phyloP scores from a whole-genome alignment of 192 early-diverging fungal genomes.

The Backusella australiensis region DNA sequence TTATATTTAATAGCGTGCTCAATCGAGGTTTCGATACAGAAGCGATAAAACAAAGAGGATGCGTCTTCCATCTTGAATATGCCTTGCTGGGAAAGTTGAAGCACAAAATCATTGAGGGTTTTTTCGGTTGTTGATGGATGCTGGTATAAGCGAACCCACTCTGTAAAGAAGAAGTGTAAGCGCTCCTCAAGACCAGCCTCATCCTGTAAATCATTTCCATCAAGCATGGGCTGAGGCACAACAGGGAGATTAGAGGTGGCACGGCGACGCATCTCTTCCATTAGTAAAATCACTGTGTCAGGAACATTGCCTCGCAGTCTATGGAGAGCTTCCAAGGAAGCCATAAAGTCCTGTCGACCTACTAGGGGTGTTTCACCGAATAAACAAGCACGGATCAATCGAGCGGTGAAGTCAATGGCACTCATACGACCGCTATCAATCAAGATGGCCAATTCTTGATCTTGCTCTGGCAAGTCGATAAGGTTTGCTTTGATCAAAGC shows the following conservation, averaged over 20 bases:
- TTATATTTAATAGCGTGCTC: constrained; percentile 71
- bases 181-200: constrained; percentile 61
- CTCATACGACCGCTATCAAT: constrained; percentile 73
- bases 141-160: constrained; percentile 80
- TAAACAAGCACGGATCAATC: constrained; percentile 71
- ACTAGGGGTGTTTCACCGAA: constrained; percentile 54
- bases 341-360: constrained; percentile 55
- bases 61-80: constrained; percentile 75
- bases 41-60: constrained; percentile 87
- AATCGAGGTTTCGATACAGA: constrained; percentile 83
- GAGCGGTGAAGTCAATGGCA: constrained; percentile 75
- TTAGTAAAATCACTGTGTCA: constrained; percentile 48
- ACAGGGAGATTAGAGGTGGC: constrained; percentile 49
- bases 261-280: constrained; percentile 55
- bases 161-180: constrained; percentile 65
- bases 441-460: constrained; percentile 82
- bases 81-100: constrained; percentile 31
- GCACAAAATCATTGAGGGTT: constrained; percentile 60
- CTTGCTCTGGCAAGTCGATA: constrained; percentile 77
- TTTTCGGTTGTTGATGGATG: constrained; percentile 73
- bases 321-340: constrained; percentile 75
- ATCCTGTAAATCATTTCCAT: constrained; percentile 70
- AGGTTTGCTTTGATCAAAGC: constrained; percentile 80
- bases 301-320: constrained; percentile 61
- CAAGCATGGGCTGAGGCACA: constrained; percentile 39